Percentiles rank a stretch among this genome's conserved stretches.
phyloP scores from a whole-genome alignment of 2,329 filamentous ascomycete species.

The Akanthomyces lecanii region DNA sequence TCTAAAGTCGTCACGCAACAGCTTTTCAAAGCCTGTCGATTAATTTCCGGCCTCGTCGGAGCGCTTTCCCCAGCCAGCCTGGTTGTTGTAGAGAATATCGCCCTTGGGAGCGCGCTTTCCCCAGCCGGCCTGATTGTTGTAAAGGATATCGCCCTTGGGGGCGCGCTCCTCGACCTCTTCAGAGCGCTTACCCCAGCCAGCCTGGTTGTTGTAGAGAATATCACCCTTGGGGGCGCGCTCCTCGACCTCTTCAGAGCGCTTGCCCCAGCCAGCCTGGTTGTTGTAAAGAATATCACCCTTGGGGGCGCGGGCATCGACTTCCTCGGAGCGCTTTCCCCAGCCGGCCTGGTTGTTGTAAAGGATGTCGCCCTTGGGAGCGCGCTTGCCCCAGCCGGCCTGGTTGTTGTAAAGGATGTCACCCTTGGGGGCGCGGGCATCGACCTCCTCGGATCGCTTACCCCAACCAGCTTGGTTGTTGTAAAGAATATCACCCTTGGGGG shows the following conservation, averaged over 20 bases:
- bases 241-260: slow-evolving; percentile 4
- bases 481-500: slow-evolving; percentile 13
- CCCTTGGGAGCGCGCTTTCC: neutral
- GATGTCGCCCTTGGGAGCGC: neutral
- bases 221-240: neutral
- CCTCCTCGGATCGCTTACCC: slow-evolving; percentile 18
- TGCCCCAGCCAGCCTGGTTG: slow-evolving; percentile 8
- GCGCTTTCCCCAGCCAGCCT: neutral
- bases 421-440: neutral
- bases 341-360: slow-evolving; percentile 16
- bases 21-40: no score
- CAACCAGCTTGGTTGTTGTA: slow-evolving; percentile 18
- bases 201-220: slow-evolving; percentile 15
- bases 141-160: slow-evolving; percentile 8
- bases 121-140: slow-evolving; percentile 14
- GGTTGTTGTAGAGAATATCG: slow-evolving; percentile 15
- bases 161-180: neutral
- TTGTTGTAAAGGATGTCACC: slow-evolving; percentile 19
- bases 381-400: slow-evolving; percentile 18
- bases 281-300: slow-evolving; percentile 17
- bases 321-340: slow-evolving; percentile 15
- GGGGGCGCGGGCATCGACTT: neutral
- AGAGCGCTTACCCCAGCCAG: slow-evolving; percentile 9
- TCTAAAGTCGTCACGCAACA: no score
- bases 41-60: no score